Percentiles rank a stretch among this genome's conserved stretches.
Conservation (phyloP, 805 yeast genomes). For the Kazachstania kunashirensis region DNA sequence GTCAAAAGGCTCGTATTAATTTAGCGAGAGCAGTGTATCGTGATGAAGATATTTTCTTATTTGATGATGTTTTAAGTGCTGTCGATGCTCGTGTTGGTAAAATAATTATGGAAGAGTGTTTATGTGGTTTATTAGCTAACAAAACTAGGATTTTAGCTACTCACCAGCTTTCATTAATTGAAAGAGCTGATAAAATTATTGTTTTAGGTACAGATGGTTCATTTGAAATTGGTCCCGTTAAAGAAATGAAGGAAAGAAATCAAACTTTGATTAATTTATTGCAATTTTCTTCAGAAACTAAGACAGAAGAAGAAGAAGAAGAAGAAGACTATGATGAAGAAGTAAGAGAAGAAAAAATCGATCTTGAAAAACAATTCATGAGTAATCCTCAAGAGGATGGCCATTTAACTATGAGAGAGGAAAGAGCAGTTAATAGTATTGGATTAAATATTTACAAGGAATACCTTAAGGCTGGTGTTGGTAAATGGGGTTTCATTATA, state of each 20-base stretch:
- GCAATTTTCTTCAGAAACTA: conserved; percentile 33
- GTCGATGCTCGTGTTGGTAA: conserved; percentile 84
- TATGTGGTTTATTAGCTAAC: conserved; percentile 44
- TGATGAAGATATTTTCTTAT: conserved; percentile 51
- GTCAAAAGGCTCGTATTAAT: conserved; percentile 75
- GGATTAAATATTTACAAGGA: conserved; percentile 38
- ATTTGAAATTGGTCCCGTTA: conserved; percentile 50
- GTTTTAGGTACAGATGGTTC: conserved; percentile 58
- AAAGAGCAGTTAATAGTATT: conserved; percentile 49
- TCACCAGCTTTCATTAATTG: conserved; percentile 67
- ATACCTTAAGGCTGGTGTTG: conserved; percentile 49
- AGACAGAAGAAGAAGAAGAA: conserved; percentile 17
- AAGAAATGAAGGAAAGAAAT: conserved; percentile 40
- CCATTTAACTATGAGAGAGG: conserved; percentile 40
- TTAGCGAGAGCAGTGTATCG: conserved; percentile 74
- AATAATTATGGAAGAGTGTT: conserved; percentile 62
- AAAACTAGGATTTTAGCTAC: conserved; percentile 74
- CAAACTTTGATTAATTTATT: conserved; percentile 42
- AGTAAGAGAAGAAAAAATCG: conserved; percentile 10
- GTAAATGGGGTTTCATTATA: conserved; percentile 28
- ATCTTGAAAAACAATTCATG: conserved; percentile 14
- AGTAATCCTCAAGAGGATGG: conserved; percentile 24
- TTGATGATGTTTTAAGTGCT: conserved; percentile 77
- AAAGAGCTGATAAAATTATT: conserved; percentile 58
- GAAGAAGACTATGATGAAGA: conserved; percentile 6